A percentile compares a stretch with the other conserved stretches of the same genome.
These are phyloP conservation scores for Haplosporangium sp. DNA, from an alignment of 371 early-diverging fungal genomes.

Conservation along the genomic window DNA sequence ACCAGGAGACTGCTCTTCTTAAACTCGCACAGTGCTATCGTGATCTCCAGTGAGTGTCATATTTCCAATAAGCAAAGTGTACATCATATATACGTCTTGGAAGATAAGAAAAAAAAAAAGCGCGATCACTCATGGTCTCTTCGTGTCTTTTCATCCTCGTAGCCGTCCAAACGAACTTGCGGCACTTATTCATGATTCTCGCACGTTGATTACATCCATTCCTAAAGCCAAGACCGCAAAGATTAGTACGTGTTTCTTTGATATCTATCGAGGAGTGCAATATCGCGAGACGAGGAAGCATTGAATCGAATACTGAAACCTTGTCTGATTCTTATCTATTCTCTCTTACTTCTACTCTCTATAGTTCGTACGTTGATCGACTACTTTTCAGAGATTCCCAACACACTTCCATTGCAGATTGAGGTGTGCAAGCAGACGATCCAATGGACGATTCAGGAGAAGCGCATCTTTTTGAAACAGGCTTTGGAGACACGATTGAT, in stretches of 20 bases:
- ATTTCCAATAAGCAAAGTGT: no score
- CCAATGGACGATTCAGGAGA: constrained; percentile 91
- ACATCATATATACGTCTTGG: no score
- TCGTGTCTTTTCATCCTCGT: constrained; percentile 3
- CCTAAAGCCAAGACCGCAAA: constrained; percentile 97
- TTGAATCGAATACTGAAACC: neutral
- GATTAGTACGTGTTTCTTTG: constrained; percentile 70
- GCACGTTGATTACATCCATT: constrained; percentile 80
- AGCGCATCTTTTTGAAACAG: constrained; percentile 94
- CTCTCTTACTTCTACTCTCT: neutral
- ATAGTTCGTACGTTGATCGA: constrained; percentile 90
- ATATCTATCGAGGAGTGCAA: no score
- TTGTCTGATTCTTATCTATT: no score
- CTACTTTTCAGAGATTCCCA: constrained; percentile 87
- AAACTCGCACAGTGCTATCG: constrained; percentile 74
- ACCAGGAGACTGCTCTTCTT: constrained; percentile 70
- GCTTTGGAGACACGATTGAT: constrained; percentile 93
- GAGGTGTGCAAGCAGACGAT: constrained; percentile 93
- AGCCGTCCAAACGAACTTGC: constrained; percentile 86
- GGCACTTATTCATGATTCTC: constrained; percentile 82
- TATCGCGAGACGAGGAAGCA: neutral
- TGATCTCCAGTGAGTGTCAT: constrained; percentile 63
- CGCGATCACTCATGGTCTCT: no score
- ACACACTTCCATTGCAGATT: constrained; percentile 90
- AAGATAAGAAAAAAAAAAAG: no score